Evolutionary conservation across 306 rosid species (phyloP), one percentile per base, ranked within the genome.

Genomic region (Alnus rubra): DNA sequence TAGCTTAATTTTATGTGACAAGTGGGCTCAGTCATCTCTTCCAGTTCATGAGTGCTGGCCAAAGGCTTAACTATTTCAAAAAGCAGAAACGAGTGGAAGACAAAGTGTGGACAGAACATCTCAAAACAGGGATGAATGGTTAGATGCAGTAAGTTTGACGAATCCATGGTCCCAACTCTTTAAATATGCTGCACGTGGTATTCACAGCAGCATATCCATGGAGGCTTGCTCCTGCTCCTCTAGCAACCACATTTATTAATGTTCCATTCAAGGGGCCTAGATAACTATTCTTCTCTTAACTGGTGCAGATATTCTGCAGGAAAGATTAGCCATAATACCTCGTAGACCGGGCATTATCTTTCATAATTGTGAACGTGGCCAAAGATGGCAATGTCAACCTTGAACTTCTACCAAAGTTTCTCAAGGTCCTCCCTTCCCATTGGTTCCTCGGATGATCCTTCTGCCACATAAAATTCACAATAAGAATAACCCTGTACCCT

Each of bases 351-450:
- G 84, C 97, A 94, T 30, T 94, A 85, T 80, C 98, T 92, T 90
- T 94, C 97, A 14, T 92, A 94, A 84, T 84, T 94, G 82, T 94
- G 98, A 31, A 94, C 98, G 71, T 94, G 98, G 44, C 98, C 98
- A 78, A 89, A 94, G 78, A 94, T 67, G 58, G 97, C 97, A 59
- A 94, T 80, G 79, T 94, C 98, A 13, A 94, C 98, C 87, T 91
- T 92, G 59, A 91, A 91, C 82, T 92, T 92, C 82, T 94, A 97
- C 98, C 98, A 94, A 15, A 92, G 89, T 65, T 11, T 78, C 82
- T 94, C 97, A 84, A 94, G 98, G 83, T 90, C 92, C 69, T 92
- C 97, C 80, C 97, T 86, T 47, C 98, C 98, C 98, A 94, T 92
- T 81, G 98, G 98, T 81, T 94, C 98, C 80, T 87, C 94, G 74